Base-by-base conservation (phyloP, 805 yeast species). In the Nakazawaea anatomiae region DNA sequence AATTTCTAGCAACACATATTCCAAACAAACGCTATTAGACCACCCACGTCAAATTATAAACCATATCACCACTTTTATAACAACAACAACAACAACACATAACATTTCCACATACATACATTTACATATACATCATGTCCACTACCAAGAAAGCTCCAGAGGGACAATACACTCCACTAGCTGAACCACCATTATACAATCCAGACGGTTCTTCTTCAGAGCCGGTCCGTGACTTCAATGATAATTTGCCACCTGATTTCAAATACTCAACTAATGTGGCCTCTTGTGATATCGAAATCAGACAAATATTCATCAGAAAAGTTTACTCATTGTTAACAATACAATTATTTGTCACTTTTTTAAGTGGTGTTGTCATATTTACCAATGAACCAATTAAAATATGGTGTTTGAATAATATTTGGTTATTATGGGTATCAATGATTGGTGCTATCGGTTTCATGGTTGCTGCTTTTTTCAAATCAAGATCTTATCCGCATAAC, bases 221-320 rank as follows among this genome's bases (percentile, higher is more conserved):
- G 39, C 50, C 43, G 8, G 48, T 30, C 7, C 43, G 52, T 35
- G 49, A 50, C 30, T 50, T 50, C 36, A 38, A 46, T 32, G 52
- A 50, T 38, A 66, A 68, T 55, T 60, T 77, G 44, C 84, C 85
- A 4, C 87, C 89, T 58, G 96, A 88, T 66, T 89, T 89, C 79
- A 89, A 89, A 64, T 88, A 84, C 66, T 80, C 86, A 36, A 85
- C 86, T 6, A 76, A 79, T 48, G 95, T 89, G 28, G 80, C 89
- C 4, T 82, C 86, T 34, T 88, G 96, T 67, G 87, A 85, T 52
- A 69, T 87, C 47, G 80, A 85, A 12, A 74, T 89, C 39, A 80
- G 96, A 58, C 87, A 85, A 56, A 75, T 82, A 64, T 89, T 89
- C 59, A 71, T 87, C 57, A 76, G 90, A 53, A 87, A 86, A 61